Evolutionary conservation across 495 filamentous ascomycete genomes (phyloP).

Genomic region (Podospora tetraspora): DNA sequence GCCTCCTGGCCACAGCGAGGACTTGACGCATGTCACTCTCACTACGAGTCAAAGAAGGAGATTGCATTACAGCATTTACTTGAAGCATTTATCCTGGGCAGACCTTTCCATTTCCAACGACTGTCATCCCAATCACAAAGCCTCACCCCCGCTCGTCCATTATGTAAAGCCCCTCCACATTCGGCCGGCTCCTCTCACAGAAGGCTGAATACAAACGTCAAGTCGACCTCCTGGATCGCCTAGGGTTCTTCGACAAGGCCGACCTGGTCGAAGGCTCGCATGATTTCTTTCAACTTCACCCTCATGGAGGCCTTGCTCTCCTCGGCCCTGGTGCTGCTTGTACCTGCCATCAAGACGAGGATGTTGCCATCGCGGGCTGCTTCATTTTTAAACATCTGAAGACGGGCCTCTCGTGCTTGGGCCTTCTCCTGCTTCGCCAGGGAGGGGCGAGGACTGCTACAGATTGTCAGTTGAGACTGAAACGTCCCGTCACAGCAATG

Average conservation of each 20-base stretch:
- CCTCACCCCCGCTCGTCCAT: not conserved
- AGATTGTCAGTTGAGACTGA: not conserved
- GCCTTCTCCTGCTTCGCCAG: not conserved
- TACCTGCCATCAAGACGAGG: slow-evolving; percentile 3
- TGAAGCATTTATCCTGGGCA: too few relatives aligned
- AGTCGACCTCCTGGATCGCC: not conserved
- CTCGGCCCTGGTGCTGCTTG: not conserved
- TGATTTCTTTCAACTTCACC: slow-evolving; percentile 11
- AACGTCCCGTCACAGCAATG: not conserved
- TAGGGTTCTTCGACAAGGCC: not conserved
- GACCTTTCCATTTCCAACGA: too few relatives aligned
- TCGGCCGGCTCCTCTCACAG: not conserved
- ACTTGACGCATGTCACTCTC: not conserved
- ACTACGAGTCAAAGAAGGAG: not conserved
- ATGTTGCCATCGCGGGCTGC: slow-evolving; percentile 15
- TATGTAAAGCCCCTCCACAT: not conserved
- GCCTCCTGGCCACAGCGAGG: not conserved
- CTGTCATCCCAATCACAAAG: not conserved
- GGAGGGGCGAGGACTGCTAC: not conserved
- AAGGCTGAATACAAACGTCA: not conserved
- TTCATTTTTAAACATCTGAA: slow-evolving; percentile 7
- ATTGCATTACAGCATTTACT: too few relatives aligned
- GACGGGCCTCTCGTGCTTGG: not conserved
- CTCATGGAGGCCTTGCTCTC: slow-evolving; percentile 1
- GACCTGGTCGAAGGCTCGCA: slow-evolving; percentile 3